These are phyloP conservation scores for Candida dendrica DNA, from an alignment of 805 yeast species.

Conservation along the genomic window DNA sequence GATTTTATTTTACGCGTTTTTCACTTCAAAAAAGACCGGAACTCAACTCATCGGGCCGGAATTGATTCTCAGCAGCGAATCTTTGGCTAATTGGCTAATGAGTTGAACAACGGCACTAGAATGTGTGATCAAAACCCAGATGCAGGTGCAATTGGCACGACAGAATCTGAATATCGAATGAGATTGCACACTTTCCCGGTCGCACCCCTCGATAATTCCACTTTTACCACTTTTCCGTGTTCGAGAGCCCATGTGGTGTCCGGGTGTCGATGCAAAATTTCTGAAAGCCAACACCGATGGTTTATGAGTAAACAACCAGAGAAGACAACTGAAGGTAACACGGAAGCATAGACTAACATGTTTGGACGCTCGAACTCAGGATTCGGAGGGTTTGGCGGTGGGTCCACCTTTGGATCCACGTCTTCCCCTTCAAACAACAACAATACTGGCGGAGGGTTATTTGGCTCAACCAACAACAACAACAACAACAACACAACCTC, in stretches of 20 bases:
- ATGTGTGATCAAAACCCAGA: too few relatives aligned
- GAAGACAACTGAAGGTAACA: too few relatives aligned
- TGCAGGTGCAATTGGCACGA: too few relatives aligned
- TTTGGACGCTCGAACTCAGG: conserved; percentile 21
- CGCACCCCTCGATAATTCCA: background rate
- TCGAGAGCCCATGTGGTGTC: too few relatives aligned
- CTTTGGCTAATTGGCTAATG: too few relatives aligned
- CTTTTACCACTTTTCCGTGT: background rate
- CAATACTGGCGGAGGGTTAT: conserved; percentile 16
- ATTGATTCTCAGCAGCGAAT: too few relatives aligned
- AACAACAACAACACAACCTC: conserved; percentile 8
- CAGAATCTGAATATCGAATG: too few relatives aligned
- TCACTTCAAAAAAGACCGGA: too few relatives aligned
- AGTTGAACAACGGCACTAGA: too few relatives aligned
- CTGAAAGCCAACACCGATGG: background rate
- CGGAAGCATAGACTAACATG: conserved; percentile 3
- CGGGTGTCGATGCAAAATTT: background rate
- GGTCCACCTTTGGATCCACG: conserved; percentile 20
- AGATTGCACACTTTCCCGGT: background rate
- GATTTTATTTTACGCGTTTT: background rate
- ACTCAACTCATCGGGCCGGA: too few relatives aligned
- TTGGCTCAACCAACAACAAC: conserved; percentile 16
- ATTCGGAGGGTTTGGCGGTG: conserved; percentile 29
- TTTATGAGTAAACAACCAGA: too few relatives aligned
- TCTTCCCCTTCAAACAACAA: conserved; percentile 11